Conservation (phyloP, 2,329 filamentous ascomycete species). For the Epichloe aotearoae region DNA sequence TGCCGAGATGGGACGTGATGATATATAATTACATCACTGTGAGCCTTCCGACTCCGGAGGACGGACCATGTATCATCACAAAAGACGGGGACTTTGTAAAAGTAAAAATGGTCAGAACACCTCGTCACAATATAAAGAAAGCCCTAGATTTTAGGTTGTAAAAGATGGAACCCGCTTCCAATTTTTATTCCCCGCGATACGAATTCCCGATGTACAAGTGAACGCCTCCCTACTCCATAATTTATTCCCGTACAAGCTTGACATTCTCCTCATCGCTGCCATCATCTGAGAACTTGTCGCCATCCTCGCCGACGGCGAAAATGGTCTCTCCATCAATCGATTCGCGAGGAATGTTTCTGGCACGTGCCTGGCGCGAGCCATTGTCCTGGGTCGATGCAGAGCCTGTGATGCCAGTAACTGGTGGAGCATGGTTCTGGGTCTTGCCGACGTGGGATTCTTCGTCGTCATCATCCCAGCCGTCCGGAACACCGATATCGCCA, state of each 20-base stretch:
- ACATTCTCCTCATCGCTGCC: constrained; percentile 41
- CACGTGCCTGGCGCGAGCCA: constrained; percentile 9
- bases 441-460: constrained; percentile 38
- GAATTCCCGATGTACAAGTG: not conserved
- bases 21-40: too few species aligned
- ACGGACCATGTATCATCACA: too few species aligned
- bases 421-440: constrained; percentile 11
- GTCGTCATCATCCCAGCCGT: constrained; percentile 41
- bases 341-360: constrained; percentile 32
- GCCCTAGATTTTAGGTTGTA: too few species aligned
- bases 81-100: too few species aligned
- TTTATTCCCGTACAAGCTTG: constrained; percentile 30
- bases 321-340: constrained; percentile 81
- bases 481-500: constrained; percentile 70
- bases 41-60: too few species aligned
- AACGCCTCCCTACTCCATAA: constrained; percentile 15
- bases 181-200: not conserved
- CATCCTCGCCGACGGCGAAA: constrained; percentile 81
- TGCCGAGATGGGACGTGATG: not conserved
- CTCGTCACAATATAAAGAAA: too few species aligned
- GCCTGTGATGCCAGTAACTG: constrained; percentile 14
- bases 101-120: too few species aligned
- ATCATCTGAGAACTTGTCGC: constrained; percentile 70
- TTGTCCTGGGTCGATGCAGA: constrained; percentile 13
- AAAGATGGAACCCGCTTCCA: too few species aligned